phyloP scores from a whole-genome alignment of 441 rosid species.

The Macaranga tanarius region DNA sequence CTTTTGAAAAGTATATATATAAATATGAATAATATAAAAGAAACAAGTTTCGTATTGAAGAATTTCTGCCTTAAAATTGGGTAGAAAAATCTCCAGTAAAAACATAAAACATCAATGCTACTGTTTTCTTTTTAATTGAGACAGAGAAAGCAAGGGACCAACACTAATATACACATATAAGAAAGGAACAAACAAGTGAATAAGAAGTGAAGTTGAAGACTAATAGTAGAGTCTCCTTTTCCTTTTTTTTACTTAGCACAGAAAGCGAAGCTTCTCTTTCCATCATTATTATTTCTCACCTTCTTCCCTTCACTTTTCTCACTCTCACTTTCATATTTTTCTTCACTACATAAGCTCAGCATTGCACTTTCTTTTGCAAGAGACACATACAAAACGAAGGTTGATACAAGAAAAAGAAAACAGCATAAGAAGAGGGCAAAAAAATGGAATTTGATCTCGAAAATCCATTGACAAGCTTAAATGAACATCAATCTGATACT shows the following conservation, averaged over 20 bases:
- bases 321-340: not conserved
- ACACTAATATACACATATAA: not conserved
- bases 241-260: constrained; percentile 22
- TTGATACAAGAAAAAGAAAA: not conserved
- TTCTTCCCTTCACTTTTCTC: constrained; percentile 19
- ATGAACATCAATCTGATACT: constrained; percentile 23
- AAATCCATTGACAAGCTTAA: constrained; percentile 44
- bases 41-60: no score
- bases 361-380: not conserved
- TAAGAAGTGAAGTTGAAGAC: constrained; percentile 19
- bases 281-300: constrained; percentile 28
- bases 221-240: not conserved
- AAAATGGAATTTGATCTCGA: constrained; percentile 66
- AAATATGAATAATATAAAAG: no score
- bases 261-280: constrained; percentile 48
- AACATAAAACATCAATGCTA: not conserved
- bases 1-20: not conserved
- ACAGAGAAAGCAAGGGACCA: not conserved
- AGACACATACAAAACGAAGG: not conserved
- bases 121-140: not conserved
- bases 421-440: not conserved
- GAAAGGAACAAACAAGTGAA: not conserved
- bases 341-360: not conserved
- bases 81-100: not conserved
- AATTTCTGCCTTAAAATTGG: not conserved